Percentiles rank a stretch among this genome's conserved stretches.
Evolutionary conservation across 371 early-diverging fungal genomes (phyloP).

Genomic region (Thermomucor indicae-seudaticae): DNA sequence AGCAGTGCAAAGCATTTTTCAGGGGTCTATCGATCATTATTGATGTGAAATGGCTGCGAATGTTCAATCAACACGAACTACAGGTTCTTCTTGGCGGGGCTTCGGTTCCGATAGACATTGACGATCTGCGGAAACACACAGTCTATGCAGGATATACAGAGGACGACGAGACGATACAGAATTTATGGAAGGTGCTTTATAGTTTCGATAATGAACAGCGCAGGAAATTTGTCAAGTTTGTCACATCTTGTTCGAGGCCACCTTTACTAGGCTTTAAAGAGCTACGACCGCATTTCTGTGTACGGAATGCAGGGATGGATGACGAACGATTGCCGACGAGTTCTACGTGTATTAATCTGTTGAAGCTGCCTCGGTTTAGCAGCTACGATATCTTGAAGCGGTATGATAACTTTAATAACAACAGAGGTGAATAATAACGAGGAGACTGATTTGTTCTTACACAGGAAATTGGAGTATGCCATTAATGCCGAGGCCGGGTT

Average conservation of each 20-base stretch:
- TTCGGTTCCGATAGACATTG: constrained; percentile 68
- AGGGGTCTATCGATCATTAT: constrained; percentile 78
- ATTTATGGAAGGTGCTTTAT: constrained; percentile 83
- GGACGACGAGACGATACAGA: constrained; percentile 63
- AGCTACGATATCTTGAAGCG: constrained; percentile 48
- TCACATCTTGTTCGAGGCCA: constrained; percentile 89
- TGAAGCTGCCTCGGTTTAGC: constrained; percentile 86
- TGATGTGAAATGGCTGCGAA: constrained; percentile 71
- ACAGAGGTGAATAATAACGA: background rate
- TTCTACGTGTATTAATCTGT: constrained; percentile 91
- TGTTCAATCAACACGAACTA: constrained; percentile 86
- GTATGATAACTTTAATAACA: constrained; percentile 24
- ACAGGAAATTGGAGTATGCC: constrained; percentile 81
- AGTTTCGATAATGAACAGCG: constrained; percentile 63
- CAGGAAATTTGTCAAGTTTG: constrained; percentile 79
- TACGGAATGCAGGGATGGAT: constrained; percentile 65
- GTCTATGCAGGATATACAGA: constrained; percentile 77
- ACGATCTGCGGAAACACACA: constrained; percentile 75
- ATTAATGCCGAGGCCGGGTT: constrained; percentile 90
- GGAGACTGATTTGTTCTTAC: constrained; percentile 1
- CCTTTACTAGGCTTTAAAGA: constrained; percentile 90
- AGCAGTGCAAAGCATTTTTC: constrained; percentile 83
- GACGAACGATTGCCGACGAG: constrained; percentile 73
- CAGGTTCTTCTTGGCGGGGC: constrained; percentile 89
- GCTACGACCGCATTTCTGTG: constrained; percentile 72